Base-by-base conservation (phyloP, 768 basidiomycete genomes). In the Boletus coccyginus region DNA sequence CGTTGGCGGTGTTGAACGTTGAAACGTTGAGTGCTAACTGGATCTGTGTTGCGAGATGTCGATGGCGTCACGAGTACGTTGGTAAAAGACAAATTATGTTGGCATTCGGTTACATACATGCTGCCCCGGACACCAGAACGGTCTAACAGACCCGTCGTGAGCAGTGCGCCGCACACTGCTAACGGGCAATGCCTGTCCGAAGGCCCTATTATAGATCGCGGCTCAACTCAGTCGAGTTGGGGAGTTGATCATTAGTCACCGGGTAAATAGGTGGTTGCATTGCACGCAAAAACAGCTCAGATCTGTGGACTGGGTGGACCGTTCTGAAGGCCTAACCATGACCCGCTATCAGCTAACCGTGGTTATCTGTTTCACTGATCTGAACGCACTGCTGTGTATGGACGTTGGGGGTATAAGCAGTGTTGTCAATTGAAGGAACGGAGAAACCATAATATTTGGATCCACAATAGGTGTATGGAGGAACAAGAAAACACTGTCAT, bases 401-500 rank as follows among this genome's bases (percentile, higher is more conserved):
- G 27, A 49, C 33, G 5, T 24, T 38, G 14, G 29, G 16, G 44
- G 36, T 16, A 36, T 19, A 44, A 43, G 16, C 8, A 19, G 14
- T 27, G 46, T 41, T 17, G 27, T 53, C 39, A 24, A 38, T 32
- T 32, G 16, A 3, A 17, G 5, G 32, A 52, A 44, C 8, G 31
- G n/a, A 19, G 19, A 46, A 32, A 40, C 48, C 29, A 43, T 52
- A 49, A 52, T 46, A 44, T 50, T 61, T 33, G 40, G 44, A 8
- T 33, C 31, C 54, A 55, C 53, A 55, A 29, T 55, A 36, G 42
- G 17, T 9, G 41, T 35, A 27, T 5, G 41, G 29, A 53, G 9
- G 35, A 50, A 52, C 11, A 29, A 21, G 3, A 11, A n/a, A 27
- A 49, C 29, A 31, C 8, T 1, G 29, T 69, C 56, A 72, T 55